Conservation (phyloP, 768 basidiomycete species). For the Suillus spraguei region DNA sequence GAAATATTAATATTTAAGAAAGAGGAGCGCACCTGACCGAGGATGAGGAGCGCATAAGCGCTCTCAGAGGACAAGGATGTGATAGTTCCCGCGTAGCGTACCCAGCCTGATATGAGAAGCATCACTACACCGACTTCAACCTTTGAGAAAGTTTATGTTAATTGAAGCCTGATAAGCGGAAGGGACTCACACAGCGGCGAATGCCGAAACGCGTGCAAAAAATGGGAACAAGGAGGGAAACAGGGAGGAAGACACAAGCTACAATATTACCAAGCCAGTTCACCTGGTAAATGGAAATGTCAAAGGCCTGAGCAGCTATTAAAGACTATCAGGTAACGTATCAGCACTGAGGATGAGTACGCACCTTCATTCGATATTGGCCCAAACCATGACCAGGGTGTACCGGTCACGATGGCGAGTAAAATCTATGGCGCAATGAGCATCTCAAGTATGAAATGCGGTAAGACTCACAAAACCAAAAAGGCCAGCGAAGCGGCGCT, state of each 20-base stretch:
- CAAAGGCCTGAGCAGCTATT: slow-evolving; percentile 62
- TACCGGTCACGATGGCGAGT: slow-evolving; percentile 62
- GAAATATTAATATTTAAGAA: background rate
- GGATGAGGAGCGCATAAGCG: slow-evolving; percentile 66
- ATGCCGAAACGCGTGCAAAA: slow-evolving; percentile 63
- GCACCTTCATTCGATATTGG: slow-evolving; percentile 73
- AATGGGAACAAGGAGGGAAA: slow-evolving; percentile 59
- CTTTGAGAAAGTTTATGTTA: slow-evolving; percentile 35
- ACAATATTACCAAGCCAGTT: slow-evolving; percentile 83
- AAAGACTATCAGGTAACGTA: background rate
- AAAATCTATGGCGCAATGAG: slow-evolving; percentile 44
- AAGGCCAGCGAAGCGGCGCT: slow-evolving; percentile 65
- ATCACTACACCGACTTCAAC: slow-evolving; percentile 58
- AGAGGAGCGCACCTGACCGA: slow-evolving; percentile 59
- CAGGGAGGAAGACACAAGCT: slow-evolving; percentile 62
- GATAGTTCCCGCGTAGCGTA: slow-evolving; percentile 73
- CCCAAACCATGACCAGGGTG: slow-evolving; percentile 84
- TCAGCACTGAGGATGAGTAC: slow-evolving; percentile 9
- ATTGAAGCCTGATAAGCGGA: background rate
- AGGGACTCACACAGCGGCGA: slow-evolving; percentile 56
- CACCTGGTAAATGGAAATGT: slow-evolving; percentile 68
- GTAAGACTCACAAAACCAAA: slow-evolving; percentile 52
- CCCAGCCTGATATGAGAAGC: slow-evolving; percentile 69
- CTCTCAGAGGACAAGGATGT: slow-evolving; percentile 49
- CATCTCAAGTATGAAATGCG: no score